Evolutionary conservation across 1,284 basidiomycete species (phyloP).

Genomic region (Cutaneotrichosporon dermatis): DNA sequence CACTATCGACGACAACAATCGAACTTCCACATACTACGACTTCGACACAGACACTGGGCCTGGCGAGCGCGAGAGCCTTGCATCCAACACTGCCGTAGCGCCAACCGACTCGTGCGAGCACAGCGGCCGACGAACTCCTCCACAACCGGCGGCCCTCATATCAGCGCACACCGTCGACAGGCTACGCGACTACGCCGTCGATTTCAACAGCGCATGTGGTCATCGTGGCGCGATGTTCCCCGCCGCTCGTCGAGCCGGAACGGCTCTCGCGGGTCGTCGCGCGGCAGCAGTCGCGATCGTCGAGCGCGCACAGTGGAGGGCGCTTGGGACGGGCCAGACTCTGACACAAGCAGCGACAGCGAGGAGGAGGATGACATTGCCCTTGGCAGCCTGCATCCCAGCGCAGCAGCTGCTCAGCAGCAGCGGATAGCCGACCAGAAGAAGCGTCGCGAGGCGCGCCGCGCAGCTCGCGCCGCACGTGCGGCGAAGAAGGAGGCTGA

Average conservation of each 20-base stretch:
- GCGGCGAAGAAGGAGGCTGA: conserved; percentile 4
- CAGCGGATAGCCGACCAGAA: conserved; percentile 5
- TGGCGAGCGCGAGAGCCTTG: conserved; percentile 6
- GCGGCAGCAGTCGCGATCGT: conserved; percentile 1
- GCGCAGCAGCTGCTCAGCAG: conserved; percentile 31
- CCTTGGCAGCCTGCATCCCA: conserved; percentile 37
- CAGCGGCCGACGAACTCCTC: background rate
- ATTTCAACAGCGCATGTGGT: conserved; percentile 2
- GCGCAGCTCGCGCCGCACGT: conserved; percentile 14
- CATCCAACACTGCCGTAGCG: conserved; percentile 1
- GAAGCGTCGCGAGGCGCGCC: conserved; percentile 15
- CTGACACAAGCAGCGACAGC: conserved; percentile 10
- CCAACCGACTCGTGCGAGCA: conserved; percentile 7
- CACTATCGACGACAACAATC: conserved; percentile 16
- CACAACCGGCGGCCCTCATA: too few relatives aligned
- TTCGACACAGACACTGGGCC: background rate
- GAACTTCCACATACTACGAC: background rate
- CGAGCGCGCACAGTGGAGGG: conserved; percentile 1
- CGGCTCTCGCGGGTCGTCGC: conserved; percentile 10
- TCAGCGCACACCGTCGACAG: too few relatives aligned
- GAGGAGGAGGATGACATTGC: conserved; percentile 36
- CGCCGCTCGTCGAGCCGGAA: background rate
- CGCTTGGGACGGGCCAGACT: conserved; percentile 12
- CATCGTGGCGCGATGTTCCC: conserved; percentile 6
- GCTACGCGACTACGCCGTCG: too few relatives aligned